phyloP scores from a whole-genome alignment of 148 eudicot genomes.

The Amaranthus palmeri region DNA sequence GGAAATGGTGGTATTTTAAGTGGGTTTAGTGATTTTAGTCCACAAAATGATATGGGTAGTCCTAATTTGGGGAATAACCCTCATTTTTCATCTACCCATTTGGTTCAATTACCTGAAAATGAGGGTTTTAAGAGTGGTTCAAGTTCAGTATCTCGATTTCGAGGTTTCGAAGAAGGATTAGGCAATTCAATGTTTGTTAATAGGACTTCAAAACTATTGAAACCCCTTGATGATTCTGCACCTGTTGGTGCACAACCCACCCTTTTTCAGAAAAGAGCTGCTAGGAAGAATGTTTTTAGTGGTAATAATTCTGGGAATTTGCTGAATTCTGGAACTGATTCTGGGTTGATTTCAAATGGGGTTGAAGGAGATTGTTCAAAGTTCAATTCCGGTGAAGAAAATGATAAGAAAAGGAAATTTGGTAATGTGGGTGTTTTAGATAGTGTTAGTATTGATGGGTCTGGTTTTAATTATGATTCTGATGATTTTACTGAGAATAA shows the following conservation, averaged over 20 bases:
- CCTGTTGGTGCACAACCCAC: slow-evolving; percentile 74
- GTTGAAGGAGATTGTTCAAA: slow-evolving; percentile 23
- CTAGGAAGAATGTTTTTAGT: slow-evolving; percentile 49
- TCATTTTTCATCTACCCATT: slow-evolving; percentile 41
- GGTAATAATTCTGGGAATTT: slow-evolving; percentile 30
- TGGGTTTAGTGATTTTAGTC: slow-evolving; percentile 45
- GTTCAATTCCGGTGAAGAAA: slow-evolving; percentile 17
- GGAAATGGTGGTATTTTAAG: slow-evolving; percentile 31
- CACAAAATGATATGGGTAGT: slow-evolving; percentile 41
- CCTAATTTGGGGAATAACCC: slow-evolving; percentile 35
- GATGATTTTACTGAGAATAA: slow-evolving; percentile 60
- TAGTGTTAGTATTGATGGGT: slow-evolving; percentile 62
- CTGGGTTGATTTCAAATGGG: slow-evolving; percentile 7
- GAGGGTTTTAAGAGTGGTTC: slow-evolving; percentile 28
- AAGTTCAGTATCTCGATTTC: slow-evolving; percentile 29
- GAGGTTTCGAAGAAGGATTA: slow-evolving; percentile 37
- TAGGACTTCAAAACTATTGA: slow-evolving; percentile 48
- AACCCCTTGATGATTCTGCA: slow-evolving; percentile 70
- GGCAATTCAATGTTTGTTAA: slow-evolving; percentile 47
- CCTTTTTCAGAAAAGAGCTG: slow-evolving; percentile 87
- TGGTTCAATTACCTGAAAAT: slow-evolving; percentile 39
- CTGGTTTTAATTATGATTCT: slow-evolving; percentile 69
- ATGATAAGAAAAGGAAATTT: slow-evolving; percentile 39
- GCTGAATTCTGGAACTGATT: slow-evolving; percentile 24
- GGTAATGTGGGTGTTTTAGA: slow-evolving; percentile 44